These are phyloP conservation scores for Chrysanthemum seticuspe DNA, from an alignment of 129 eudicot species.

Conservation along the genomic window DNA sequence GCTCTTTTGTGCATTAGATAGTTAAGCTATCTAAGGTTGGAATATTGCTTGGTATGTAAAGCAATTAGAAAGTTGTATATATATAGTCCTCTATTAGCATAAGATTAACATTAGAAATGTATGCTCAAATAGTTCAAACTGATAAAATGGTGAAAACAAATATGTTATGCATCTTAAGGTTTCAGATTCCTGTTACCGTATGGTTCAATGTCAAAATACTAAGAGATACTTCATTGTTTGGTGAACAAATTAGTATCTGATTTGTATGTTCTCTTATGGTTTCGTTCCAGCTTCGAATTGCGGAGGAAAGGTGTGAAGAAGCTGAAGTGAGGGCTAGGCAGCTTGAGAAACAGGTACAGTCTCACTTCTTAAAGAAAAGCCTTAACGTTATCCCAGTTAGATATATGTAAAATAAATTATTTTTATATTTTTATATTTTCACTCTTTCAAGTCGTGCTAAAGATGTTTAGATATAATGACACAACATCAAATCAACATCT, in stretches of 20 bases:
- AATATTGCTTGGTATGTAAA: slow-evolving; percentile 9
- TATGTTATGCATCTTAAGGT: background rate
- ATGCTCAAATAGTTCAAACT: no score
- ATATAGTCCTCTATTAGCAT: background rate
- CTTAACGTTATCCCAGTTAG: slow-evolving; percentile 5
- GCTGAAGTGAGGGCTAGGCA: slow-evolving; percentile 80
- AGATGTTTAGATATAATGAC: background rate
- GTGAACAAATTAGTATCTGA: background rate
- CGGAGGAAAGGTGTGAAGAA: slow-evolving; percentile 69
- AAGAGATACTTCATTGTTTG: slow-evolving; percentile 5
- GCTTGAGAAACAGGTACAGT: slow-evolving; percentile 78
- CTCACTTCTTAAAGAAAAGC: background rate
- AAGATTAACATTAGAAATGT: no score
- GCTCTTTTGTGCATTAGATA: no score
- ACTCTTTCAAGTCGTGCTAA: background rate
- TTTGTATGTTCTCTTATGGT: slow-evolving; percentile 8
- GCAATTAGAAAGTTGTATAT: background rate
- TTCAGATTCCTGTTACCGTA: background rate
- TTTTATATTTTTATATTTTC: background rate
- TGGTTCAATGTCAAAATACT: background rate
- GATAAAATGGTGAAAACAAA: background rate
- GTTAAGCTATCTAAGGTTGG: background rate
- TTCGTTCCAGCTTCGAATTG: slow-evolving; percentile 61
- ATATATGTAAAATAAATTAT: background rate
- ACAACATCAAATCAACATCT: background rate